Conservation (phyloP, 2,329 filamentous ascomycete genomes). For the Colletotrichum abscissum region DNA sequence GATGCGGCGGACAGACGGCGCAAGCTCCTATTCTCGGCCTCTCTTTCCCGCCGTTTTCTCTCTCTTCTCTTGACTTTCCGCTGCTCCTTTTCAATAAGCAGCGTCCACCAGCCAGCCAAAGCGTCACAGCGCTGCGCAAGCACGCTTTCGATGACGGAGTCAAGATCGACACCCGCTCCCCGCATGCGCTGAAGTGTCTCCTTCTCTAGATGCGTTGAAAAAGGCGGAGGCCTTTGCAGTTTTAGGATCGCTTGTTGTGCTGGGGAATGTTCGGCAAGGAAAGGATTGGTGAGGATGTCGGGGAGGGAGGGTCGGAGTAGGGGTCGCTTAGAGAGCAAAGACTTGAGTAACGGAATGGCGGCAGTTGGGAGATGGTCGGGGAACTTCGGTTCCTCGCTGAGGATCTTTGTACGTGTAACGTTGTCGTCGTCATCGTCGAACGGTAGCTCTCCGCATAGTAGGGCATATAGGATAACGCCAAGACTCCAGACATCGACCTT, state of each 20-base stretch:
- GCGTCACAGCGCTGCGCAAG: conserved; percentile 89
- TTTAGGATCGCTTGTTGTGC: conserved; percentile 92
- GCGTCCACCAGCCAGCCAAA: conserved; percentile 94
- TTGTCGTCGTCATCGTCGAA: conserved; percentile 97
- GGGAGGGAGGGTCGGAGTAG: conserved; percentile 83
- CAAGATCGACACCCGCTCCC: conserved; percentile 92
- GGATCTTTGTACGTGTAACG: conserved; percentile 84
- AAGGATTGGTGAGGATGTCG: conserved; percentile 89
- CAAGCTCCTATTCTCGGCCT: conserved; percentile 82
- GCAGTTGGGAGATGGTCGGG: conserved; percentile 83
- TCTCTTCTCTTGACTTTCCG: conserved; percentile 85
- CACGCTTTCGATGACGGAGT: conserved; percentile 94
- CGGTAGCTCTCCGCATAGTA: conserved; percentile 86
- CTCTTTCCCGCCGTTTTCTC: conserved; percentile 85
- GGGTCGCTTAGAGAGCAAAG: conserved; percentile 90
- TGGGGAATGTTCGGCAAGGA: conserved; percentile 86
- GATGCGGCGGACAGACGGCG: conserved; percentile 90
- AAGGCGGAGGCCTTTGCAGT: conserved; percentile 81
- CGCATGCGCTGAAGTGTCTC: conserved; percentile 93
- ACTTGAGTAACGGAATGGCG: conserved; percentile 80
- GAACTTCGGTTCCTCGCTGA: conserved; percentile 87
- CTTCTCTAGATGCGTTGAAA: conserved; percentile 88
- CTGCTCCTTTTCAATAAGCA: conserved; percentile 94
- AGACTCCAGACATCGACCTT: conserved; percentile 98
- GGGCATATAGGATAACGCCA: conserved; percentile 85